A percentile compares a stretch with the other conserved stretches of the same genome.
Evolutionary conservation across 129 eudicot genomes (phyloP).

Genomic region (Arctium lappa): DNA sequence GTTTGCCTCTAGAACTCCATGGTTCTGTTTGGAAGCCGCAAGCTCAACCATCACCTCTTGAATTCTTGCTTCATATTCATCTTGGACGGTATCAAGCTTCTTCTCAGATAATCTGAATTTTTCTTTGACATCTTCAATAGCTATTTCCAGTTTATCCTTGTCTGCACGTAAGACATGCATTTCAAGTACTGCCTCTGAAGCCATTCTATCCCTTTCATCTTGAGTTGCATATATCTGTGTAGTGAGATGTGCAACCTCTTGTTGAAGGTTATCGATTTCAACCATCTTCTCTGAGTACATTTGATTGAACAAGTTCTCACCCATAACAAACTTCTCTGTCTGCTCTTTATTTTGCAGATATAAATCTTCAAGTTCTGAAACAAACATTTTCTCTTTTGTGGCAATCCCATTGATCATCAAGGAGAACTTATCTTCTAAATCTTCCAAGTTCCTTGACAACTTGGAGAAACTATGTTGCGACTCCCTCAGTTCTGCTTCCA

Average conservation of each 20-base stretch:
- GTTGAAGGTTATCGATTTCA: conserved; percentile 49
- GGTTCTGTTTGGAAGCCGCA: conserved; percentile 37
- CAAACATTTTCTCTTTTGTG: conserved; percentile 40
- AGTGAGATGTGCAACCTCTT: conserved; percentile 40
- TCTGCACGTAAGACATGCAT: conserved; percentile 47
- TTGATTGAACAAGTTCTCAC: conserved; percentile 32
- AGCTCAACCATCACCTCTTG: conserved; percentile 35
- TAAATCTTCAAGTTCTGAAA: conserved; percentile 49
- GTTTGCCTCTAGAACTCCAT: conserved; percentile 35
- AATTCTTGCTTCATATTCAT: conserved; percentile 39
- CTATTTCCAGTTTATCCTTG: conserved; percentile 38
- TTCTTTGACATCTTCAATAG: conserved; percentile 39
- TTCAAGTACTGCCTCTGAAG: conserved; percentile 41
- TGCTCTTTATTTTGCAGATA: conserved; percentile 29
- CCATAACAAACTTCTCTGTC: conserved; percentile 40
- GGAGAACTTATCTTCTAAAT: conserved; percentile 41
- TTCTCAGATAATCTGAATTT: conserved; percentile 34
- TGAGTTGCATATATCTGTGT: conserved; percentile 42
- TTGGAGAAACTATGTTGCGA: conserved; percentile 36
- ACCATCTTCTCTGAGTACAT: conserved; percentile 40
- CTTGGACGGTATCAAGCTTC: conserved; percentile 24
- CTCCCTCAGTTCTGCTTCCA: conserved; percentile 54
- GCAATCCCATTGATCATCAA: conserved; percentile 34
- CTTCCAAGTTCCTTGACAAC: conserved; percentile 35
- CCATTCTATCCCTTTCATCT: conserved; percentile 38